These are phyloP conservation scores for Aphanocladium album DNA, from an alignment of 2,329 filamentous ascomycete genomes.

Conservation along the genomic window DNA sequence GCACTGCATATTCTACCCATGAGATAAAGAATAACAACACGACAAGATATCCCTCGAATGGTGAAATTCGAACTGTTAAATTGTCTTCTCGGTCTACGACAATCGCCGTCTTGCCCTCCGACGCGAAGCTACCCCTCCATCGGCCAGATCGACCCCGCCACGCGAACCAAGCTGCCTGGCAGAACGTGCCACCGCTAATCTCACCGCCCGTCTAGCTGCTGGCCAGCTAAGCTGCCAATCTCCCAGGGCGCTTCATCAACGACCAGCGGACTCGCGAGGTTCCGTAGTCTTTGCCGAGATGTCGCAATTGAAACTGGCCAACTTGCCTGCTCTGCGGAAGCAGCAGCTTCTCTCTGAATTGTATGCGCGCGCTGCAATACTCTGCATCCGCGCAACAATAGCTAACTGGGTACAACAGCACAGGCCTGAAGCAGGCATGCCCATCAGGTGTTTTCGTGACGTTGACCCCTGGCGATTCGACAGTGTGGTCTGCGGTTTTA, in stretches of 20 bases:
- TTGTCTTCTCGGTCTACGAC: conserved; percentile 5
- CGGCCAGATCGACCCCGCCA: conserved; percentile 3
- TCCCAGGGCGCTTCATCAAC: not conserved
- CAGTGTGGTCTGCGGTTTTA: conserved; percentile 83
- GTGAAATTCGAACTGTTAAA: not conserved
- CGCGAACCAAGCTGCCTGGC: conserved; percentile 1
- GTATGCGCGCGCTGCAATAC: conserved; percentile 43
- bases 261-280: not conserved
- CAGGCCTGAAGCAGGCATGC: conserved; percentile 74
- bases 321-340: conserved; percentile 55
- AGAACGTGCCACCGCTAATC: not conserved
- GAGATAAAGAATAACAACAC: not conserved
- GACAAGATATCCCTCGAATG: not conserved
- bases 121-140: conserved; percentile 5
- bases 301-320: conserved; percentile 39
- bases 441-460: conserved; percentile 84
- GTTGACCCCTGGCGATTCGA: conserved; percentile 74
- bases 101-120: conserved; percentile 7
- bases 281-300: conserved; percentile 26
- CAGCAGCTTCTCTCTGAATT: conserved; percentile 80
- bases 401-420: conserved; percentile 43
- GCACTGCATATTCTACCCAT: not conserved
- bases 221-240: not conserved
- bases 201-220: conserved; percentile 3
- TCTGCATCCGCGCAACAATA: not conserved